Evolutionary conservation across 2,329 filamentous ascomycete species (phyloP).

Genomic region (Drechslerella stenobrocha): DNA sequence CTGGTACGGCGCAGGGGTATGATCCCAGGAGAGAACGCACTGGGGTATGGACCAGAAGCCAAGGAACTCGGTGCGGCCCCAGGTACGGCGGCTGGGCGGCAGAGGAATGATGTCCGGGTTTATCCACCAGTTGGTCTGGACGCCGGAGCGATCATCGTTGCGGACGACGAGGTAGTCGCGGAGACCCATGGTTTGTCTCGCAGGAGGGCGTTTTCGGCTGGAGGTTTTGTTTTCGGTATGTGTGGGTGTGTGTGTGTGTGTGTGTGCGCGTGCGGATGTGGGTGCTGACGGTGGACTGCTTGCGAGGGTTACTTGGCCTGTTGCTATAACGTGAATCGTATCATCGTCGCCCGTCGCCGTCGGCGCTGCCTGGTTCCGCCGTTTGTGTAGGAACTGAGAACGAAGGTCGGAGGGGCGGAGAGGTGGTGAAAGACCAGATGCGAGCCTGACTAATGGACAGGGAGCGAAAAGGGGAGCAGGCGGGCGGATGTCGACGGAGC

Average conservation of each 20-base stretch:
- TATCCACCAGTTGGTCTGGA: slow-evolving; percentile 48
- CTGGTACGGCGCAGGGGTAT: too few relatives aligned
- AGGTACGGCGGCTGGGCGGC: slow-evolving; percentile 35
- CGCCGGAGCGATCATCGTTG: slow-evolving; percentile 46
- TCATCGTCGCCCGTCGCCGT: too few relatives aligned
- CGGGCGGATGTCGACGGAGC: slow-evolving; percentile 1
- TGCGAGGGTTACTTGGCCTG: too few relatives aligned
- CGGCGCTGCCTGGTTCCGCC: too few relatives aligned
- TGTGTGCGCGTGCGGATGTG: too few relatives aligned
- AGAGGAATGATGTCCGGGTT: slow-evolving; percentile 46
- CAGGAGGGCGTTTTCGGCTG: background rate
- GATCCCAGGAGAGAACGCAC: slow-evolving; percentile 15
- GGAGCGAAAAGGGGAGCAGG: background rate
- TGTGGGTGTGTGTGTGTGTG: too few relatives aligned
- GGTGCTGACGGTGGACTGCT: too few relatives aligned
- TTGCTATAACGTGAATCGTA: too few relatives aligned
- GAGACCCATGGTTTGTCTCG: slow-evolving; percentile 32
- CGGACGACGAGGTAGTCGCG: slow-evolving; percentile 34
- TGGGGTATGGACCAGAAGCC: slow-evolving; percentile 45
- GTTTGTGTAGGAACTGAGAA: too few relatives aligned
- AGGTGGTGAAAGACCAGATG: too few relatives aligned
- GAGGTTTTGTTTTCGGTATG: too few relatives aligned
- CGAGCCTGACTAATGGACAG: background rate
- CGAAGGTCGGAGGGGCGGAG: background rate
- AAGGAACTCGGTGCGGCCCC: slow-evolving; percentile 46